Evolutionary conservation across 306 rosid species (phyloP).

Genomic region (Comarum palustre): DNA sequence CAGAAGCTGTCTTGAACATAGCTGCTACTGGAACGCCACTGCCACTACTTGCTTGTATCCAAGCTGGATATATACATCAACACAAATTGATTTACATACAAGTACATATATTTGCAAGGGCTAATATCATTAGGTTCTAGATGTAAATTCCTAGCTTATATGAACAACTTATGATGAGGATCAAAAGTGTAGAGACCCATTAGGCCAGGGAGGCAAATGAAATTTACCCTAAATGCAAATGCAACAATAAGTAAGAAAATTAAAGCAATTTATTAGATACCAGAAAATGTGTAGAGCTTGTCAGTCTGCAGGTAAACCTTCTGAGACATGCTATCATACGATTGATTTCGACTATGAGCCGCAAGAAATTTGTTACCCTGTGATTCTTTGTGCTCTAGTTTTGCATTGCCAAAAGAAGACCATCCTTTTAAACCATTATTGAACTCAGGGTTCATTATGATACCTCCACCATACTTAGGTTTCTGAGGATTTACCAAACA

Average conservation of each 20-base stretch:
- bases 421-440: slow-evolving; percentile 60
- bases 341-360: slow-evolving; percentile 47
- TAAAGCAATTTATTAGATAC: slow-evolving; percentile 24
- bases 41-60: slow-evolving; percentile 55
- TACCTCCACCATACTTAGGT: slow-evolving; percentile 74
- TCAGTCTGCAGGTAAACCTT: slow-evolving; percentile 35
- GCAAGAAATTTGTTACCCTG: slow-evolving; percentile 58
- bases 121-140: no score
- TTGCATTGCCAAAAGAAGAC: slow-evolving; percentile 48
- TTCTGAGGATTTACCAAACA: slow-evolving; percentile 50
- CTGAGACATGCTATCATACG: slow-evolving; percentile 51
- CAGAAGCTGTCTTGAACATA: slow-evolving; percentile 39
- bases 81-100: not conserved
- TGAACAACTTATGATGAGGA: no score
- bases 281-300: slow-evolving; percentile 56
- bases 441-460: slow-evolving; percentile 61
- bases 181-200: no score
- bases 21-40: slow-evolving; percentile 38
- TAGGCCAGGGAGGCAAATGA: no score
- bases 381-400: slow-evolving; percentile 39
- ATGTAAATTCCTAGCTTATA: no score
- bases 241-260: not conserved
- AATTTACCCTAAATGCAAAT: no score
- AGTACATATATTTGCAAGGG: no score
- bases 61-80: slow-evolving; percentile 23